Base-by-base conservation (phyloP, 2,329 filamentous ascomycete species). In the Thelonectria discophora region DNA sequence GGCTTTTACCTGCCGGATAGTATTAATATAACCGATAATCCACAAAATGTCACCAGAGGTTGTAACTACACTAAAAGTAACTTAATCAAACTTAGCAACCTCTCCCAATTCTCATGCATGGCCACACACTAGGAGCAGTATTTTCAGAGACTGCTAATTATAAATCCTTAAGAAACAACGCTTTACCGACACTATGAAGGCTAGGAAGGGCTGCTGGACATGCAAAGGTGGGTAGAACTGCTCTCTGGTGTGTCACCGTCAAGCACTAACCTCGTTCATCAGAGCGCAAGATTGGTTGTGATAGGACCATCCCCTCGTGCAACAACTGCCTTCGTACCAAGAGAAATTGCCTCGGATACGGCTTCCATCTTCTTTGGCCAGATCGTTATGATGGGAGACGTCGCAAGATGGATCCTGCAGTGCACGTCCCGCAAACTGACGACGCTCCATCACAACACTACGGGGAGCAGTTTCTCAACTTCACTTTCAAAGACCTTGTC, bases 261-360 rank as follows among this genome's bases (percentile, higher is more conserved):
- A 9, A 2, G 6, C 5, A 15, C 6, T 37, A 37, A 39, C 32
- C 20, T 7, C 24, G 4, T 24, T 47, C 1, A 3, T 18, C 7
- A 53, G 53, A 15, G 17, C 43, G 43, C 15, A 57, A 60, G 17
- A 51, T 27, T 32, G 39, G 53, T 6, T 47, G 24, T 39, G 53
- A 54, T 20, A 48, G 17, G 5, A 51, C 5, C 13, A 12, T 34
- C 11, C 46, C 40, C 15, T 42, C 10, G 13, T 43, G 43, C 20
- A 42, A 53, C n/a, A 58, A 52, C 21, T 45, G 32, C n/a, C 21
- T 15, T n/a, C 37, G 42, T 11, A 56, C 37, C 2, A 24, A 48
- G 15, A 57, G 57, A 39, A 42, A 5, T 12, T 56, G 54, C 17
- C 20, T 12, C 27, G 54, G 51, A n/a, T 56, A 63, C 13, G 39